phyloP scores from a whole-genome alignment of 495 filamentous ascomycete species.

The Xylaria intraflava region DNA sequence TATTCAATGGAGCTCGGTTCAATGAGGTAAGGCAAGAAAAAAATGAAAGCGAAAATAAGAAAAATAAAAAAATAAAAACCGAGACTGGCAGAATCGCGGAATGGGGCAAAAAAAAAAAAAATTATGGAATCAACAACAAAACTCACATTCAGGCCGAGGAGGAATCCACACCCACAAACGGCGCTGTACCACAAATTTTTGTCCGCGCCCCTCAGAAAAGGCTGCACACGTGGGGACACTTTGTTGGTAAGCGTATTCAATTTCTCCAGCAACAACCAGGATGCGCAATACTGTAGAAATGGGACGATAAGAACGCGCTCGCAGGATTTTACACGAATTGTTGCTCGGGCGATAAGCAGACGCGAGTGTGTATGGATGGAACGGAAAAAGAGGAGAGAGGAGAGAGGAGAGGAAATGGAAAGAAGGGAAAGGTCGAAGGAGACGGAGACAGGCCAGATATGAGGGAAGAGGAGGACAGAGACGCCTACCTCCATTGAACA shows the following conservation, averaged over 20 bases:
- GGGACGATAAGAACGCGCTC: constrained; percentile 8
- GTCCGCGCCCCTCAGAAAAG: constrained; percentile 13
- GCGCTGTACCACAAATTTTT: constrained; percentile 16
- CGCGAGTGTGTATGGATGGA: constrained; percentile 6
- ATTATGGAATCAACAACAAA: constrained; percentile 21
- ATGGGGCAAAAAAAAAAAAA: constrained; percentile 3
- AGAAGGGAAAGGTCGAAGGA: constrained; percentile 12
- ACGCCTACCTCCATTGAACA: constrained; percentile 3
- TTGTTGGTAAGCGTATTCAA: constrained; percentile 12
- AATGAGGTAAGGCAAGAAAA: constrained; percentile 14
- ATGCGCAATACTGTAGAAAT: constrained; percentile 21
- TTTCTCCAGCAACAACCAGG: constrained; percentile 13
- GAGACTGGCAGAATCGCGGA: constrained; percentile 6
- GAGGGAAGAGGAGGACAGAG: constrained; percentile 14
- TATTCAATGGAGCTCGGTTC: no score
- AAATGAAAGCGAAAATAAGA: constrained; percentile 20
- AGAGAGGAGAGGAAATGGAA: constrained; percentile 8
- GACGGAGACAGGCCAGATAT: constrained; percentile 18
- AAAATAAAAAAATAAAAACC: constrained; percentile 18
- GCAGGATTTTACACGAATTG: constrained; percentile 6
- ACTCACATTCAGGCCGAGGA: constrained; percentile 33
- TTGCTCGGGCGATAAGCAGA: constrained; percentile 12
- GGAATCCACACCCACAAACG: constrained; percentile 16
- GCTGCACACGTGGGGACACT: constrained; percentile 19
- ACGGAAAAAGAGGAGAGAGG: constrained; percentile 5